Conservation (phyloP, 352 stramenopile genomes). For the Phytophthora idaei region DNA sequence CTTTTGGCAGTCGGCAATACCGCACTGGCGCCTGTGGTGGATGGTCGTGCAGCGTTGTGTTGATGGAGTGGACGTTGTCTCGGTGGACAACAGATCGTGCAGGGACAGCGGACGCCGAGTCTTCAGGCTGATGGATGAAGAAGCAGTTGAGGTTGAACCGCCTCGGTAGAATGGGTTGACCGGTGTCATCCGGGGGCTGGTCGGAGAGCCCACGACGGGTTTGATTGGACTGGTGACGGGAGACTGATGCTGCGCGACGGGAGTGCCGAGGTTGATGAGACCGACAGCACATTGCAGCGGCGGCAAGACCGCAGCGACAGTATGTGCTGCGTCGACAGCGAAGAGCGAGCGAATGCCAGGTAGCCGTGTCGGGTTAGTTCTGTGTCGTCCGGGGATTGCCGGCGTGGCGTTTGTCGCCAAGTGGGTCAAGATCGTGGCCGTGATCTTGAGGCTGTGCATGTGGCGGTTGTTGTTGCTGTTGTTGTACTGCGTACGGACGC, state of each 20-base stretch:
- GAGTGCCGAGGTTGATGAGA: conserved; percentile 21
- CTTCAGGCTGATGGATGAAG: conserved; percentile 29
- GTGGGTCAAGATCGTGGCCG: conserved; percentile 33
- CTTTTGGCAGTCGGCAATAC: conserved; percentile 59
- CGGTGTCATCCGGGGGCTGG: conserved; percentile 36
- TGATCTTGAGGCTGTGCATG: conserved; percentile 37
- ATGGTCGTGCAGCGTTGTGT: conserved; percentile 26
- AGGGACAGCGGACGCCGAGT: conserved; percentile 53
- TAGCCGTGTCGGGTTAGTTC: conserved; percentile 7
- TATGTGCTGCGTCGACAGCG: conserved; percentile 4
- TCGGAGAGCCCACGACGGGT: conserved; percentile 35
- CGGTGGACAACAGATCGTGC: conserved; percentile 55
- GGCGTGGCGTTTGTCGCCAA: conserved; percentile 25
- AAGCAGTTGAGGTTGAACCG: neutral
- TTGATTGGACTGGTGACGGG: conserved; percentile 27
- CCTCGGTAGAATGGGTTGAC: conserved; percentile 12
- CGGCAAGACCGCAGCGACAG: conserved; percentile 12
- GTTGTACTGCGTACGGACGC: conserved; percentile 25
- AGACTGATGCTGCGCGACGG: conserved; percentile 7
- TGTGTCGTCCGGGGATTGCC: conserved; percentile 30
- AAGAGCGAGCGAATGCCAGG: conserved; percentile 34
- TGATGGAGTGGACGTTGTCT: conserved; percentile 16
- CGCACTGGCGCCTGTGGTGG: conserved; percentile 66
- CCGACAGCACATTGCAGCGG: conserved; percentile 30
- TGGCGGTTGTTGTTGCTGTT: conserved; percentile 13